Evolutionary conservation across 176 grass and related monocot genomes (phyloP).

Genomic region (Triticum timopheevii): DNA sequence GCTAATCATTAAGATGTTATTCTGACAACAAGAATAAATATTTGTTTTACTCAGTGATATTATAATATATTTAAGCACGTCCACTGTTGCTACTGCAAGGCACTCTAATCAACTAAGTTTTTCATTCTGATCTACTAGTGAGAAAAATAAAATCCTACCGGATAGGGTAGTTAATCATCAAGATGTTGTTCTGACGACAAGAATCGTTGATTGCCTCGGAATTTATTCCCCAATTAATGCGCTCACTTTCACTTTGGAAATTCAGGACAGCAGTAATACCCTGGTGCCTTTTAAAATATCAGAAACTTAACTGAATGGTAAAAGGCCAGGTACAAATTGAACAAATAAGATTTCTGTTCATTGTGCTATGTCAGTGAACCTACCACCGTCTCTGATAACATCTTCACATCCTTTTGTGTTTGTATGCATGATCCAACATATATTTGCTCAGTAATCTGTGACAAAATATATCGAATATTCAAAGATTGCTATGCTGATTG

Average conservation of each 20-base stretch:
- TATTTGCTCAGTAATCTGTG: constrained; percentile 93
- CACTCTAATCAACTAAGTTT: constrained; percentile 18
- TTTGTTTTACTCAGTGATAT: not conserved
- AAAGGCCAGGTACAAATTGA: constrained; percentile 18
- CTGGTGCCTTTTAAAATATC: constrained; percentile 68
- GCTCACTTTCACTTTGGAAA: constrained; percentile 98
- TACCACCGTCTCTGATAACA: constrained; percentile 82
- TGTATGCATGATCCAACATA: constrained; percentile 97
- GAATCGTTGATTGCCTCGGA: constrained; percentile 78
- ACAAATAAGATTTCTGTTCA: not conserved
- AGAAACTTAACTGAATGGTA: constrained; percentile 31
- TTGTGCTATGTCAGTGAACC: constrained; percentile 13
- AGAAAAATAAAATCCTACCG: constrained; percentile 46
- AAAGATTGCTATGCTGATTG: not conserved
- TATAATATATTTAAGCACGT: not conserved
- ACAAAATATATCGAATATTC: not conserved
- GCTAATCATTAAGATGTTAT: not conserved
- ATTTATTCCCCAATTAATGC: constrained; percentile 55
- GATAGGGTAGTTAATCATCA: constrained; percentile 98
- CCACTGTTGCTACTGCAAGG: not conserved
- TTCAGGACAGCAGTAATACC: constrained; percentile 70
- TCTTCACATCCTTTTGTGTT: constrained; percentile 87
- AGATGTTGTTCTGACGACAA: constrained; percentile 67
- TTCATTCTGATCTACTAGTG: not conserved
- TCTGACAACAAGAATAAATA: not conserved